Percentiles rank a stretch among this genome's conserved stretches.
Evolutionary conservation across 1,284 basidiomycete genomes (phyloP).

Genomic region (Ceratorhiza oryzae-sativae): DNA sequence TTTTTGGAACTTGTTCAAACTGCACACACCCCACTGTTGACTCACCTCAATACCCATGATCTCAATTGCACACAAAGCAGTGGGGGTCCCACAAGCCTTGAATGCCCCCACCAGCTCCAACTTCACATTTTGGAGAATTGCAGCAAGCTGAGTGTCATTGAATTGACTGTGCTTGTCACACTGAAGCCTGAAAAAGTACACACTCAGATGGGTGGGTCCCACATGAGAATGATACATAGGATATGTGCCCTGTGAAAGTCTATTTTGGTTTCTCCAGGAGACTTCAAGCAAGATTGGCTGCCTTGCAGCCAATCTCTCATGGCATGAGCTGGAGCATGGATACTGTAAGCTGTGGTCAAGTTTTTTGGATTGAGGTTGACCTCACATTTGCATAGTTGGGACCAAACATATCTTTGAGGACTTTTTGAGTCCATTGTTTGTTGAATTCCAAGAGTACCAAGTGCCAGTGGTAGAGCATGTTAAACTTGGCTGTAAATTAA

Average conservation of each 20-base stretch:
- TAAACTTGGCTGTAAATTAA: slow-evolving; percentile 61
- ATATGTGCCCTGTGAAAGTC: no score
- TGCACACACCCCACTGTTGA: slow-evolving; percentile 82
- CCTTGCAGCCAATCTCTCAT: no score
- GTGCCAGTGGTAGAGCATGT: slow-evolving; percentile 84
- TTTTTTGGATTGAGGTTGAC: no score
- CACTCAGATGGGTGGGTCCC: no score
- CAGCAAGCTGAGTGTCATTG: slow-evolving; percentile 74
- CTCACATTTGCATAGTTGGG: slow-evolving; percentile 59
- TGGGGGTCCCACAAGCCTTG: slow-evolving; percentile 78
- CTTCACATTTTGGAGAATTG: slow-evolving; percentile 63
- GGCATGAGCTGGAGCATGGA: no score
- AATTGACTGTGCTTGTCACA: slow-evolving; percentile 72
- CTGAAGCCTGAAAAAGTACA: slow-evolving; percentile 64
- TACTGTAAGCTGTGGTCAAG: no score
- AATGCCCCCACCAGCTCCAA: slow-evolving; percentile 78
- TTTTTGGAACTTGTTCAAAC: slow-evolving; percentile 85
- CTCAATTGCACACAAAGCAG: slow-evolving; percentile 76
- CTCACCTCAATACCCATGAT: slow-evolving; percentile 83
- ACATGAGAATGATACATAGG: no score
- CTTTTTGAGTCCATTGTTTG: slow-evolving; percentile 66
- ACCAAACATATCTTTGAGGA: slow-evolving; percentile 62
- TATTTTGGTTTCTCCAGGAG: no score
- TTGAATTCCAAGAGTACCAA: slow-evolving; percentile 72
- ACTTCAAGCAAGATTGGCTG: no score